phyloP scores from a whole-genome alignment of 176 grass and related monocot species.

The Lolium perenne region DNA sequence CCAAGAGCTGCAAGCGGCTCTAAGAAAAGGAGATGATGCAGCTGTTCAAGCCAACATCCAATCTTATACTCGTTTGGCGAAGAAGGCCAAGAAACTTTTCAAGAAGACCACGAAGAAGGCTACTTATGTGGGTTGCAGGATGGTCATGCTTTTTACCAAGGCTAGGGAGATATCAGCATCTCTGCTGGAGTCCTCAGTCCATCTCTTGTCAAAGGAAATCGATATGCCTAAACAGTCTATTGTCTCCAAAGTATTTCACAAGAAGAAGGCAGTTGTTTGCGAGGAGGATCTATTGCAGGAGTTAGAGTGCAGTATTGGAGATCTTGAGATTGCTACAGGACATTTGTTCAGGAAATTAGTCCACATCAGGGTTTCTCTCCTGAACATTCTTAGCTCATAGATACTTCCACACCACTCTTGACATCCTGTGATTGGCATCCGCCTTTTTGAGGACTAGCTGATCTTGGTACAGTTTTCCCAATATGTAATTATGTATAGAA shows the following conservation, averaged over 20 bases:
- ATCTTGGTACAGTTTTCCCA: background rate
- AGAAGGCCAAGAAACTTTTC: slow-evolving; percentile 43
- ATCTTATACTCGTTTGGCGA: slow-evolving; percentile 21
- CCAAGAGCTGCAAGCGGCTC: slow-evolving; percentile 32
- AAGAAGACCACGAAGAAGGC: background rate
- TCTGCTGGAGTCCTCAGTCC: slow-evolving; percentile 34
- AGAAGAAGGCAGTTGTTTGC: slow-evolving; percentile 34
- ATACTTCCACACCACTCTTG: slow-evolving; percentile 7
- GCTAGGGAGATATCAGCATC: slow-evolving; percentile 37
- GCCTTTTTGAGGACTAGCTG: slow-evolving; percentile 42
- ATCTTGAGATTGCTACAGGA: slow-evolving; percentile 34
- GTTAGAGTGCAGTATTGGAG: slow-evolving; percentile 39
- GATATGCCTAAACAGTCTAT: slow-evolving; percentile 21
- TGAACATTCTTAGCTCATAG: slow-evolving; percentile 45
- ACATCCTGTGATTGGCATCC: slow-evolving; percentile 32
- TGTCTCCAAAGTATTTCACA: slow-evolving; percentile 36
- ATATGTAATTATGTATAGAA: slow-evolving; percentile 13
- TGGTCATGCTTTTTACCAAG: slow-evolving; percentile 27
- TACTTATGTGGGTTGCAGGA: background rate
- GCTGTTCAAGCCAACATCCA: slow-evolving; percentile 38
- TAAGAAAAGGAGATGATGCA: slow-evolving; percentile 45
- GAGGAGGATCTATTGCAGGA: slow-evolving; percentile 42
- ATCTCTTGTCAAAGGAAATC: slow-evolving; percentile 36
- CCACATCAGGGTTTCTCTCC: slow-evolving; percentile 49
- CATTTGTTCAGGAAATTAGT: slow-evolving; percentile 34